phyloP scores from a whole-genome alignment of 2,329 filamentous ascomycete genomes.

The Aspergillus piperis region DNA sequence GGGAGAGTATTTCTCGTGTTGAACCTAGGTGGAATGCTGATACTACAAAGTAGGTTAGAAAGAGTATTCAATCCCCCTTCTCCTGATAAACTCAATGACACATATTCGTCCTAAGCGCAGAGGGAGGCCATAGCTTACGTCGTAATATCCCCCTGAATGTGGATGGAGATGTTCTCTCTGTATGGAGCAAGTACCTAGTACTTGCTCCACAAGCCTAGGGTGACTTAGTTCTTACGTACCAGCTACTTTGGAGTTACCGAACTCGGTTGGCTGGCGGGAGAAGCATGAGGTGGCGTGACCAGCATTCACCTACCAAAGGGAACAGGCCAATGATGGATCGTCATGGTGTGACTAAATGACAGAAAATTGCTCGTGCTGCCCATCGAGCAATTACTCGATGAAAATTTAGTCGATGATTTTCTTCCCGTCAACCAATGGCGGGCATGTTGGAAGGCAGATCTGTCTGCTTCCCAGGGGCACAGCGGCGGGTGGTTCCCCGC shows the following conservation, averaged over 20 bases:
- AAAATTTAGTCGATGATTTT: neutral
- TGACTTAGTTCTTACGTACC: neutral
- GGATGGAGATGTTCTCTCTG: too few species aligned
- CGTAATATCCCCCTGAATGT: too few species aligned
- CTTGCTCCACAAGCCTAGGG: neutral
- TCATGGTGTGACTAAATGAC: neutral
- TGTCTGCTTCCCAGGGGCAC: neutral
- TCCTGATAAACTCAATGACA: too few species aligned
- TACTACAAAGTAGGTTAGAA: too few species aligned
- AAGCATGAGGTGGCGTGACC: neutral
- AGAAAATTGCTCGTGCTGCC: neutral
- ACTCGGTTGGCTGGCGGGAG: neutral
- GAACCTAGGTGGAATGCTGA: too few species aligned
- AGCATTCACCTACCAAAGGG: neutral
- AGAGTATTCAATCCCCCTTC: too few species aligned
- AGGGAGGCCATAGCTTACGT: too few species aligned
- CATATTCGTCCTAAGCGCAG: too few species aligned
- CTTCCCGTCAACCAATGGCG: neutral
- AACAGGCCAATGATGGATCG: neutral
- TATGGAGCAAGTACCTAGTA: neutral
- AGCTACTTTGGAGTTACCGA: neutral
- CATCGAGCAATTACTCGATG: neutral
- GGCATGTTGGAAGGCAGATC: neutral
- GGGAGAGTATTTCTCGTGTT: neutral
- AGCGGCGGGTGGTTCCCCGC: neutral